Evolutionary conservation across 495 filamentous ascomycete species (phyloP).

Genomic region (Aspergillus funiculosus): DNA sequence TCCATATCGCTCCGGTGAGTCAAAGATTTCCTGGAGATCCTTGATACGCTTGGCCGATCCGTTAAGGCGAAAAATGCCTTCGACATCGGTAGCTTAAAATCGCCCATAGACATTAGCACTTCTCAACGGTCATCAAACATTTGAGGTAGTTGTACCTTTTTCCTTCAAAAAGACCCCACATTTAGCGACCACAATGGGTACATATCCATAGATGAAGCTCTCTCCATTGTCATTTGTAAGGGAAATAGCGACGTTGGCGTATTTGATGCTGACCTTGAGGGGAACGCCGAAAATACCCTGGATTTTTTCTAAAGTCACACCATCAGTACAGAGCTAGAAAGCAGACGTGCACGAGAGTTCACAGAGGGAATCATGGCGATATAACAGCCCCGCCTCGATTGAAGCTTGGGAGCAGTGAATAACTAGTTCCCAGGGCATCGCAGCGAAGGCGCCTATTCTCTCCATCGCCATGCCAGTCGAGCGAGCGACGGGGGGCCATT

Average conservation of each 20-base stretch:
- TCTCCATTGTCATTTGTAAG: slow-evolving; percentile 83
- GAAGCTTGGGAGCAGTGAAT: too few relatives aligned
- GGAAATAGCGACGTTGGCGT: slow-evolving; percentile 98
- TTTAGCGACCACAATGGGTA: slow-evolving; percentile 97
- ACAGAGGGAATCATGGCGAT: too few relatives aligned
- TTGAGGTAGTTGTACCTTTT: slow-evolving; percentile 61
- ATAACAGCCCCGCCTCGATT: too few relatives aligned
- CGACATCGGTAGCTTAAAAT: slow-evolving; percentile 86
- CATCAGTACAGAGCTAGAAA: slow-evolving; percentile 3
- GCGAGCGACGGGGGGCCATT: background rate
- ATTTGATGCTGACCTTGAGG: slow-evolving; percentile 88
- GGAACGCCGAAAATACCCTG: slow-evolving; percentile 89
- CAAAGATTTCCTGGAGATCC: slow-evolving; percentile 83
- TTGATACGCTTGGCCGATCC: slow-evolving; percentile 98
- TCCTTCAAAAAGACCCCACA: slow-evolving; percentile 98
- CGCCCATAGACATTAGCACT: background rate
- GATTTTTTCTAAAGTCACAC: slow-evolving; percentile 25
- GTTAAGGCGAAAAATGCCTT: slow-evolving; percentile 94
- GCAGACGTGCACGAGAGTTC: background rate
- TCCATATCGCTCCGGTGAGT: slow-evolving; percentile 92
- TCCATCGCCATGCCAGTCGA: background rate
- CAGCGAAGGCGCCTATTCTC: too few relatives aligned
- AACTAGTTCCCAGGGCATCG: too few relatives aligned
- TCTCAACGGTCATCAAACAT: background rate
- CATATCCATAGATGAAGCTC: slow-evolving; percentile 97